These are phyloP conservation scores for Cladosporium sp. DNA, from an alignment of 2,329 filamentous ascomycete genomes.

Conservation along the genomic window DNA sequence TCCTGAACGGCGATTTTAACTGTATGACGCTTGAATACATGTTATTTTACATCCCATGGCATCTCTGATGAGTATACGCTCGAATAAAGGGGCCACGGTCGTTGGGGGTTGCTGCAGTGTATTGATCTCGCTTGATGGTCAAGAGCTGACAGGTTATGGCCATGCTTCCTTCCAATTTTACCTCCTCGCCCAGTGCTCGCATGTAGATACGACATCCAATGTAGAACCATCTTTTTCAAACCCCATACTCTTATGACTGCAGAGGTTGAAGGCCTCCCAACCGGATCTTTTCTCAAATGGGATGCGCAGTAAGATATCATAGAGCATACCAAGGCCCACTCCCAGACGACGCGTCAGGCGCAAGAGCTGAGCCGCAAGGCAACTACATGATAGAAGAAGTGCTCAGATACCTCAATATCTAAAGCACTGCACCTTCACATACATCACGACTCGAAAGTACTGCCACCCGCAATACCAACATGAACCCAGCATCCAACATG, in stretches of 20 bases:
- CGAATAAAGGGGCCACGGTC: background rate
- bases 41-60: background rate
- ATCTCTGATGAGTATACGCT: background rate
- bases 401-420: background rate
- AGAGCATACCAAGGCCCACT: background rate
- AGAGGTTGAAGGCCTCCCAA: background rate
- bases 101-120: background rate
- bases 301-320: background rate
- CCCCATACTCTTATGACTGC: background rate
- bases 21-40: background rate
- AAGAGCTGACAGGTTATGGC: too few relatives aligned
- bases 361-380: background rate
- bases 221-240: background rate
- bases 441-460: background rate
- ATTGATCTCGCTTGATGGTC: background rate
- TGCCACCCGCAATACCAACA: background rate
- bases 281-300: background rate
- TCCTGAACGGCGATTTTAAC: background rate
- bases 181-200: background rate
- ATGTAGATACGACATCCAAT: background rate
- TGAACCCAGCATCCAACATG: background rate
- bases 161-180: background rate
- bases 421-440: background rate
- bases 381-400: background rate
- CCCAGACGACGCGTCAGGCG: background rate